Conservation (phyloP, 371 early-diverging fungal genomes). For the Smittium culicis region DNA sequence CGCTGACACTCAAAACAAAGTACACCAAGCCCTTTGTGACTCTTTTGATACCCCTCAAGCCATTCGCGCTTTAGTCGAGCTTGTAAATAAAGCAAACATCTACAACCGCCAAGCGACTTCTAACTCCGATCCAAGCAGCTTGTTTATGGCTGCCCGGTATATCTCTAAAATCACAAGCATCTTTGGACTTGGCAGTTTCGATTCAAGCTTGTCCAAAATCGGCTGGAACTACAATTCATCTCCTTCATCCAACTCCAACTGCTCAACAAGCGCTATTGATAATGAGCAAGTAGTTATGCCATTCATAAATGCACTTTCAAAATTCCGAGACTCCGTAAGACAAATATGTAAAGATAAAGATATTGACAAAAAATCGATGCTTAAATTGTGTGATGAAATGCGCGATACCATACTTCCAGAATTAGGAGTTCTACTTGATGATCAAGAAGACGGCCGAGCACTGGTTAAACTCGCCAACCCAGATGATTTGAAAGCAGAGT, state of each 20-base stretch:
- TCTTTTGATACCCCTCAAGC: conserved; percentile 84
- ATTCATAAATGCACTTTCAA: conserved; percentile 58
- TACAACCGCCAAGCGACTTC: conserved; percentile 42
- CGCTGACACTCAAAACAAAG: conserved; percentile 41
- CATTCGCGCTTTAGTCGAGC: conserved; percentile 61
- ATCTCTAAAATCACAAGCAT: conserved; percentile 56
- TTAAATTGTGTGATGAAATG: conserved; percentile 65
- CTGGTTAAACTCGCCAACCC: conserved; percentile 77
- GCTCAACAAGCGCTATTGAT: conserved; percentile 11
- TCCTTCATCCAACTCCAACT: conserved; percentile 9
- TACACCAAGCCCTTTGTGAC: conserved; percentile 85
- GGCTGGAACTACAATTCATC: conserved; percentile 26
- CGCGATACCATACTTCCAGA: conserved; percentile 76
- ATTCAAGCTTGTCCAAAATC: conserved; percentile 39
- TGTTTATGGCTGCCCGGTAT: conserved; percentile 68
- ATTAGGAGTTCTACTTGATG: conserved; percentile 80
- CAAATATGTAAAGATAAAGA: conserved; percentile 25
- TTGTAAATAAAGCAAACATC: conserved; percentile 67
- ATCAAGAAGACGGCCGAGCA: conserved; percentile 83
- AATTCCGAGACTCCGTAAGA: conserved; percentile 80
- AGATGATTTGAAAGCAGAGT: no score
- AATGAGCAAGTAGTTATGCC: conserved; percentile 63
- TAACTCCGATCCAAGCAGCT: conserved; percentile 41
- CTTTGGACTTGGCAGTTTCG: conserved; percentile 24
- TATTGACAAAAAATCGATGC: conserved; percentile 34